Percentiles rank a stretch among this genome's conserved stretches.
Conservation (phyloP, 495 filamentous ascomycete species). For the Margaritispora aquatica region DNA sequence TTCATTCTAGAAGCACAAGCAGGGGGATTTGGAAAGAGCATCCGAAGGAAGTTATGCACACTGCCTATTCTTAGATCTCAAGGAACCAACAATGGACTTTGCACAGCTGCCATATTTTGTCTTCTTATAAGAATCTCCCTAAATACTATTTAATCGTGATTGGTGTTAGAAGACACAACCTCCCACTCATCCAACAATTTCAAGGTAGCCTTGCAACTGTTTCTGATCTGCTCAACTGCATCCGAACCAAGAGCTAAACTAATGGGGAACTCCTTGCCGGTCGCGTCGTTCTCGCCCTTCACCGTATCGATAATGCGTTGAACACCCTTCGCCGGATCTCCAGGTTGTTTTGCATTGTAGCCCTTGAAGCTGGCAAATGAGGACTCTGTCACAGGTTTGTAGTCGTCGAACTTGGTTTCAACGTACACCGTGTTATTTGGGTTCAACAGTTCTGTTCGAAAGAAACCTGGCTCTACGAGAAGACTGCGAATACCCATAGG, state of each 20-base stretch:
- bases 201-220: slow-evolving; percentile 29
- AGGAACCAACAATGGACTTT: background rate
- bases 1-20: too few species aligned
- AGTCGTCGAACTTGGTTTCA: slow-evolving; percentile 24
- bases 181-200: slow-evolving; percentile 36
- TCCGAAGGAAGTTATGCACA: background rate
- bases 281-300: slow-evolving; percentile 16
- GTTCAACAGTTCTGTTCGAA: slow-evolving; percentile 39
- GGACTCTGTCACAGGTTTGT: slow-evolving; percentile 16
- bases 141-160: background rate
- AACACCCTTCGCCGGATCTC: slow-evolving; percentile 40
- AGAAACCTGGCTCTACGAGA: slow-evolving; percentile 42
- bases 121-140: background rate
- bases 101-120: background rate
- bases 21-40: too few species aligned
- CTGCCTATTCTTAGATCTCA: background rate
- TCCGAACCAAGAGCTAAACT: slow-evolving; percentile 40
- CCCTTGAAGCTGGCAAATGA: slow-evolving; percentile 3
- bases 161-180: slow-evolving; percentile 3
- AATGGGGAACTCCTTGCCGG: slow-evolving; percentile 32
- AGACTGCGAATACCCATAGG: slow-evolving; percentile 38
- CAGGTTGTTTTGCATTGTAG: slow-evolving; percentile 31
- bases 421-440: slow-evolving; percentile 19
- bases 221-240: slow-evolving; percentile 27
- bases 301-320: slow-evolving; percentile 41